Evolutionary conservation across 2,329 filamentous ascomycete genomes (phyloP).

Genomic region (Fusarium napiforme): DNA sequence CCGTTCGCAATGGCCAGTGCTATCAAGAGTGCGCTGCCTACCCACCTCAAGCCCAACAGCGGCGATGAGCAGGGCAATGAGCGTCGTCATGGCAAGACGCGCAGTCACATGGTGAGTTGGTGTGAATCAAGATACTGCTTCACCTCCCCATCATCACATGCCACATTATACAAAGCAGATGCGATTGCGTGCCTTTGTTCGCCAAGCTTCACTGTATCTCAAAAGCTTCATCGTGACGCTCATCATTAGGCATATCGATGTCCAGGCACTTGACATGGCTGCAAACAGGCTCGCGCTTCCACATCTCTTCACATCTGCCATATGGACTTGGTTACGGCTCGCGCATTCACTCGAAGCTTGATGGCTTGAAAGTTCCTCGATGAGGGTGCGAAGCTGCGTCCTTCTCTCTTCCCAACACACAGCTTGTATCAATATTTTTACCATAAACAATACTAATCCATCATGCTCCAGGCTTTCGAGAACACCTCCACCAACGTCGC

Average conservation of each 20-base stretch:
- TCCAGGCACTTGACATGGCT: neutral
- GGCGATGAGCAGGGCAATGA: conserved; percentile 62
- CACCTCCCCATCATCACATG: neutral
- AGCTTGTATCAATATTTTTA: neutral
- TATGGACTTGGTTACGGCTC: neutral
- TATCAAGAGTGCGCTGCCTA: conserved; percentile 80
- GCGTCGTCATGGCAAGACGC: conserved; percentile 82
- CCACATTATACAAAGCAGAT: neutral
- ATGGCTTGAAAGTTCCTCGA: neutral
- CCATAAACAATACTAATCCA: conserved; percentile 41
- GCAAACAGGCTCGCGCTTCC: neutral
- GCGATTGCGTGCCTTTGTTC: conserved; percentile 1
- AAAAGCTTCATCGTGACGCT: neutral
- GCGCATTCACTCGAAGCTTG: neutral
- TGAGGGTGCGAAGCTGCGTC: neutral
- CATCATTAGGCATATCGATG: neutral
- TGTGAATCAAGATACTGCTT: conserved; percentile 42
- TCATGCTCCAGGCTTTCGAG: conserved; percentile 82
- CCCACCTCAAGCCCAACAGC: conserved; percentile 79
- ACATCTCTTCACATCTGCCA: neutral
- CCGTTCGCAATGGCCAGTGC: conserved; percentile 71
- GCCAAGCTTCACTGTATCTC: conserved; percentile 1
- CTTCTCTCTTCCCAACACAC: neutral
- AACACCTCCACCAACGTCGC: conserved; percentile 99
- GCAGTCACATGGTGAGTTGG: conserved; percentile 81